Conservation (phyloP, 345 rosid genomes). For the Populus davidiana region DNA sequence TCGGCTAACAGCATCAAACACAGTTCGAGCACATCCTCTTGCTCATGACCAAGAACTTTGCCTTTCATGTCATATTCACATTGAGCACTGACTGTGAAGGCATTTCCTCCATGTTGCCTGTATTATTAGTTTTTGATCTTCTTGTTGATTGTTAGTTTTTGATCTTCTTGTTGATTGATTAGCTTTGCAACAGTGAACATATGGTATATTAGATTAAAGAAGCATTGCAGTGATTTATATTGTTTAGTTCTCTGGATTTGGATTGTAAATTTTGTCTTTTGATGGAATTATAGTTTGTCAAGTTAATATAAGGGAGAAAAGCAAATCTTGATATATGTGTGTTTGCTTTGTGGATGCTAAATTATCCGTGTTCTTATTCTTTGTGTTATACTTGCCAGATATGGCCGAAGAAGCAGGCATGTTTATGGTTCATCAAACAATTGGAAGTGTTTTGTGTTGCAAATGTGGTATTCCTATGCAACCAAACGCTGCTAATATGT, state of each 20-base stretch:
- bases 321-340: background rate
- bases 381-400: constrained; percentile 1
- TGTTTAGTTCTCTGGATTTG: background rate
- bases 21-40: too few relatives aligned
- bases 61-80: too few relatives aligned
- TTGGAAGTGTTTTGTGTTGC: constrained; percentile 51
- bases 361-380: background rate
- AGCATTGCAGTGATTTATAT: background rate
- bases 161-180: too few relatives aligned
- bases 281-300: background rate
- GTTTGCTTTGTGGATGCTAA: background rate
- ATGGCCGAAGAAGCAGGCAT: constrained; percentile 51
- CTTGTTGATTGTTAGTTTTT: too few relatives aligned
- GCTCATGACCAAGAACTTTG: too few relatives aligned
- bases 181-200: too few relatives aligned
- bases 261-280: background rate
- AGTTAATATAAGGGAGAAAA: background rate
- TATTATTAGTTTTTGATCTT: too few relatives aligned
- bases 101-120: too few relatives aligned
- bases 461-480: constrained; percentile 56
- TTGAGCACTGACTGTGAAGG: too few relatives aligned
- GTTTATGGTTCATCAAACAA: constrained; percentile 51
- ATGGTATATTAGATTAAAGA: background rate
- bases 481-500: constrained; percentile 62
- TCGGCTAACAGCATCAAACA: too few relatives aligned